Evolutionary conservation across 257 asterid genomes (phyloP).

Genomic region (Solanum paucissectum): DNA sequence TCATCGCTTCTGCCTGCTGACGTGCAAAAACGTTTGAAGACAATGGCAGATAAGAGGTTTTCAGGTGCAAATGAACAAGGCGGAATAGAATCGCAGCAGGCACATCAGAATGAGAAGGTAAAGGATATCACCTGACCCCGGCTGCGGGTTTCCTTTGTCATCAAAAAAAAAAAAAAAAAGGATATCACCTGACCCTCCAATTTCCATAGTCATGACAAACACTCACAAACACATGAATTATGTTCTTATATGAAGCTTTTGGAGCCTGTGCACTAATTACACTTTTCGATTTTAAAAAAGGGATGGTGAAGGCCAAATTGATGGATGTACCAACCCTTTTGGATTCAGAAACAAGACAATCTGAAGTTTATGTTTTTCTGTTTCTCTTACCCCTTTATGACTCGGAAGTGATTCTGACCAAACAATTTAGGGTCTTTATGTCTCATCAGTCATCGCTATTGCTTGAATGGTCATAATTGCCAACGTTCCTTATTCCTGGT

Average conservation of each 20-base stretch:
- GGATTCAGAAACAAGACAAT: neutral
- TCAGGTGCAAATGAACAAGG: slow-evolving; percentile 44
- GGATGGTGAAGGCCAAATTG: neutral
- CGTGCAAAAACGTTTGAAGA: slow-evolving; percentile 69
- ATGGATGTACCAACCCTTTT: neutral
- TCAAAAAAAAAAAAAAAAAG: neutral
- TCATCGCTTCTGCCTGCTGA: slow-evolving; percentile 82
- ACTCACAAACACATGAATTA: neutral
- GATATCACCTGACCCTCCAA: neutral
- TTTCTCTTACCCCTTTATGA: neutral
- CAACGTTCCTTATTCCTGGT: neutral
- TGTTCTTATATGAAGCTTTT: neutral
- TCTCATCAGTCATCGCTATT: neutral
- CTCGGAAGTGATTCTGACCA: neutral
- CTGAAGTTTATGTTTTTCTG: neutral
- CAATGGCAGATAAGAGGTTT: slow-evolving; percentile 82
- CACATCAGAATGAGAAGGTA: slow-evolving; percentile 50
- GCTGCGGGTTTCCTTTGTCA: too few relatives aligned
- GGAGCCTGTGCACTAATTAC: neutral
- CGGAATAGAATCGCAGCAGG: slow-evolving; percentile 32
- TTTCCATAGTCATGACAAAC: neutral
- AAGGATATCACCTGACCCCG: neutral
- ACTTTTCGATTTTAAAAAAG: neutral
- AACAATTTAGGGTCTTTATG: neutral
- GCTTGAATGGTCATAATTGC: neutral